Percentiles rank a stretch among this genome's conserved stretches.
phyloP scores from a whole-genome alignment of 1,139 yeast species.

The Pichia sp. region DNA sequence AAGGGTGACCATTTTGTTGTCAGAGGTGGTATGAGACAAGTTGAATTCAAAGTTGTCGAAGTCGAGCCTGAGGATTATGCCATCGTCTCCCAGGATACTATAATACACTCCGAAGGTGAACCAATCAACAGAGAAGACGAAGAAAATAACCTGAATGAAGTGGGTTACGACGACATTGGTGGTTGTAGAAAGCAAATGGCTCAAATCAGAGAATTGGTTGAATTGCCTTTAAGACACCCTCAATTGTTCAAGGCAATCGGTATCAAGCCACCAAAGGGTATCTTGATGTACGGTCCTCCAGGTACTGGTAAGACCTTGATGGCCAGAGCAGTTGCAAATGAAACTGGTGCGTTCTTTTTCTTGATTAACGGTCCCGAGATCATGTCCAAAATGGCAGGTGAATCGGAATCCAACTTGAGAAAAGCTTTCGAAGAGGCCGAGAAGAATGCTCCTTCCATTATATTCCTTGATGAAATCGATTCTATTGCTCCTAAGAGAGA shows the following conservation, averaged over 20 bases:
- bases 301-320: conserved; percentile 98
- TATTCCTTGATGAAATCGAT: conserved; percentile 97
- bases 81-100: conserved; percentile 96
- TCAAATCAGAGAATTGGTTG: conserved; percentile 94
- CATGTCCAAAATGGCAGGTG: conserved; percentile 99
- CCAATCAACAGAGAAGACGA: conserved; percentile 99
- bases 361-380: conserved; percentile 99
- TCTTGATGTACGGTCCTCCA: conserved; percentile 97
- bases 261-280: conserved; percentile 96
- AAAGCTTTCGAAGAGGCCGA: conserved; percentile 99
- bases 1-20: conserved; percentile 96
- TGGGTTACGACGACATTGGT: conserved; percentile 98
- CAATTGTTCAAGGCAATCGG: conserved; percentile 95
- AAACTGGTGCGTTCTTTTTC: conserved; percentile 98
- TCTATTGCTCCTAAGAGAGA: conserved; percentile 99
- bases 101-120: conserved; percentile 98
- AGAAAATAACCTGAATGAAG: conserved; percentile 91
- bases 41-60: conserved; percentile 96
- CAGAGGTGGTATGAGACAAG: conserved; percentile 99
- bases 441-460: conserved; percentile 95
- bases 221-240: conserved; percentile 94
- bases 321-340: conserved; percentile 99
- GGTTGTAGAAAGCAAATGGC: conserved; percentile 99
- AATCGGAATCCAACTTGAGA: conserved; percentile 93
- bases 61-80: conserved; percentile 97